These are phyloP conservation scores for Amylostereum areolatum DNA, from an alignment of 1,284 basidiomycete genomes.

Conservation along the genomic window DNA sequence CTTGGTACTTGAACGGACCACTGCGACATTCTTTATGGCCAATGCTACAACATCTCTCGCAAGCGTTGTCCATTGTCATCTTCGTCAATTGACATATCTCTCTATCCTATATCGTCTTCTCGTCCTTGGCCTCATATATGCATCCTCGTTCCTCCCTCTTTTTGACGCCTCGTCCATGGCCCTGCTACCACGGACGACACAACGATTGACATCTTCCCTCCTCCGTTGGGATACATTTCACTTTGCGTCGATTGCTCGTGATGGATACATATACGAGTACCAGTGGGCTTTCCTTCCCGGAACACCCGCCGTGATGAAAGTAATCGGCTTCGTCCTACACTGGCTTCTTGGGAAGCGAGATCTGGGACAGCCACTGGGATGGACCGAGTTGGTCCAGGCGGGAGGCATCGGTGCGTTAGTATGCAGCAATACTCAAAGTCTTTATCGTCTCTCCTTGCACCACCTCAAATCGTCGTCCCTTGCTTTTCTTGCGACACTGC, in stretches of 20 bases:
- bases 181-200: conserved; percentile 17
- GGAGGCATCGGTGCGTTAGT: conserved; percentile 36
- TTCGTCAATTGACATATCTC: conserved; percentile 12
- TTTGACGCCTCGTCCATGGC: conserved; percentile 43
- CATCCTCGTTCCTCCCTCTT: conserved; percentile 27
- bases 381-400: conserved; percentile 25
- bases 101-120: conserved; percentile 23
- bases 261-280: conserved; percentile 74
- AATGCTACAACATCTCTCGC: background rate
- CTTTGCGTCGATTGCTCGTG: conserved; percentile 62
- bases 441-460: conserved; percentile 60
- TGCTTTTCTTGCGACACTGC: conserved; percentile 53
- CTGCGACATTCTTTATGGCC: background rate
- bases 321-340: conserved; percentile 22
- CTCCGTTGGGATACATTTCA: conserved; percentile 92
- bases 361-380: conserved; percentile 4
- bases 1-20: background rate
- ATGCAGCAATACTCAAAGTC: conserved; percentile 40
- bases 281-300: conserved; percentile 88
- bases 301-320: conserved; percentile 49
- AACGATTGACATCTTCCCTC: conserved; percentile 23
- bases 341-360: conserved; percentile 2
- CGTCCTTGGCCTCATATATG: conserved; percentile 24
- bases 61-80: conserved; percentile 1
- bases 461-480: conserved; percentile 47